These are phyloP conservation scores for Penicillium frequentans DNA, from an alignment of 2,329 filamentous ascomycete species.

Conservation along the genomic window DNA sequence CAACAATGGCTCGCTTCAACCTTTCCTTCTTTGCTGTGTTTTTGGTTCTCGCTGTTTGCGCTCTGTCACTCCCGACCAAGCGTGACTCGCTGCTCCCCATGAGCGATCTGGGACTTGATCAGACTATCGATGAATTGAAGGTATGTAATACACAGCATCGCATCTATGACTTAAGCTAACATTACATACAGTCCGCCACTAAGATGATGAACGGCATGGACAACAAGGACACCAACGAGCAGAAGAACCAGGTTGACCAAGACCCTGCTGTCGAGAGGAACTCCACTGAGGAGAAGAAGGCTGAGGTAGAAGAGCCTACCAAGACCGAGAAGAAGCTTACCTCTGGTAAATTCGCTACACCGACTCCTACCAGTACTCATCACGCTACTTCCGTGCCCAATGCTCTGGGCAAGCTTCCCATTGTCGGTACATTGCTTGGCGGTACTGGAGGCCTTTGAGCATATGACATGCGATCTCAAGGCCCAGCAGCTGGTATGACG, in stretches of 20 bases:
- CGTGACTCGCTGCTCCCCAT: constrained; percentile 1
- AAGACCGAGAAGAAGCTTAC: constrained; percentile 16
- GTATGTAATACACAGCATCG: constrained; percentile 7
- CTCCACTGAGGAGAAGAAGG: constrained; percentile 2
- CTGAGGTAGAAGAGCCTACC: constrained; percentile 3
- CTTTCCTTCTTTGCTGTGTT: constrained; percentile 30
- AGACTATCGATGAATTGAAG: constrained; percentile 14
- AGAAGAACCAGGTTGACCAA: constrained; percentile 7
- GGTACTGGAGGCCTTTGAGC: constrained; percentile 17
- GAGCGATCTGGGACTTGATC: constrained; percentile 6
- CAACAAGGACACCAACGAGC: constrained; percentile 5
- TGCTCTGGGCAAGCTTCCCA: constrained; percentile 20
- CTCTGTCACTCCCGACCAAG: constrained; percentile 30
- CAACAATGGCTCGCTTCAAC: constrained; percentile 32
- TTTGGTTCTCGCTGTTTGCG: constrained; percentile 30
- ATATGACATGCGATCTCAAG: not conserved
- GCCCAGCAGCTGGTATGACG: not conserved
- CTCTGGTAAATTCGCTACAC: constrained; percentile 23
- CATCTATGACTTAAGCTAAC: not conserved
- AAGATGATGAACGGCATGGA: constrained; percentile 19
- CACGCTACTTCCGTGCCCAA: constrained; percentile 18
- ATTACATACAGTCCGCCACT: constrained; percentile 10
- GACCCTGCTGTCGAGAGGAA: not conserved
- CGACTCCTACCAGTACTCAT: constrained; percentile 13
- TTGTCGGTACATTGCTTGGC: constrained; percentile 25